Evolutionary conservation across 768 basidiomycete species (phyloP), one percentile per base, ranked within the genome.

Genomic region (Boletus eberwhitei): DNA sequence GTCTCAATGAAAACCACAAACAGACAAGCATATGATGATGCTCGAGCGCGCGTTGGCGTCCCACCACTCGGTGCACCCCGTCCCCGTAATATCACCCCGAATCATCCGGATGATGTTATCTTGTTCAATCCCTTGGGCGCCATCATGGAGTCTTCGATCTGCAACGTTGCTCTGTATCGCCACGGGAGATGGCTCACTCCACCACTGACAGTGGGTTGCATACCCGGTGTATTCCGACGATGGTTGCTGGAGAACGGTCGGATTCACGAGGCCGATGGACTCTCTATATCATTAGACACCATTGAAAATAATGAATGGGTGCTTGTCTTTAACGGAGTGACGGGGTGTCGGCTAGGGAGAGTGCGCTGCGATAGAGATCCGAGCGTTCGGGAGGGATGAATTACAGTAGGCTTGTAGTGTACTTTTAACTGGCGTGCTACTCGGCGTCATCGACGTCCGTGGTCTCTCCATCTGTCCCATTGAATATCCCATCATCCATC

Each of bases 401-500:
- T 53, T 47, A 50, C 49, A 45, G 32, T 31, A 39, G 1, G 19
- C 14, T 40, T 19, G 24, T 57, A 57, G 36, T 50, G 26, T 66
- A 62, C 60, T 61, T 67, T 65, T 57, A 37, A 34, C 40, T 45
- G 29, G 39, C 8, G 7, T 55, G 26, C 36, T 51, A 40, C 55
- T 26, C 47, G 41, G 46, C n/a, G 17, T 49, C 48, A 45, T 70
- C 65, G 22, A 78, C 72, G 16, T 79, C 77, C 77, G 80, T 79
- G 40, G 57, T 56, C 22, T 60, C 66, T 32, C 75, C 74, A 21
- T 81, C 79, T 32, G 77, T 74, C 24, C 69, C 77, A 59, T 77
- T 79, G 51, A 88, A 81, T 71, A 88, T 78, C 24, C 87, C 88
- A 58, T 81, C 86, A 64, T 92, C 91, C 91, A 93, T 93, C 75